Base-by-base conservation (phyloP, 1,139 yeast genomes). In the Lodderomyces metapsilosis region DNA sequence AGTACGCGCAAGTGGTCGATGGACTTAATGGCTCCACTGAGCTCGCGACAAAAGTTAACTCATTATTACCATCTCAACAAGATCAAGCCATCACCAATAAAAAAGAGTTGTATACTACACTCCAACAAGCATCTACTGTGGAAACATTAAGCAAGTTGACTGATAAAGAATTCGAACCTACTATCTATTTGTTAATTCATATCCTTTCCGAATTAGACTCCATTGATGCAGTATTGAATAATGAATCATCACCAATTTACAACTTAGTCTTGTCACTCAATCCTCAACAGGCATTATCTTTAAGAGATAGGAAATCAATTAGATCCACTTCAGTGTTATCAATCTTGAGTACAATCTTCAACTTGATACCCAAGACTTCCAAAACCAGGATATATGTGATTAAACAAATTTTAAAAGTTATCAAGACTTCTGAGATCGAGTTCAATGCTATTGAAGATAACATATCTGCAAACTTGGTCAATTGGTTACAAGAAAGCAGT, bases 301-400 rank as follows among this genome's bases (percentile, higher is more conserved):
- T 72, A 53, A 68, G 76, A 60, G 78, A 73, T 57, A 68, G 77
- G 59, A 69, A 63, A 53, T 62, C 74, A 36, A 68, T 73, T 48
- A 71, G 68, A 50, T 57, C 75, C 23, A 62, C 75, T 42, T 67
- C 74, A 39, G 58, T 73, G 28, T 61, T 73, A 53, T 70, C 76
- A 18, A 62, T 65, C 45, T 62, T 72, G 45, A 69, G 66, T 52
- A 68, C 69, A 35, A 58, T 69, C 39, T 73, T 73, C 67, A 73
- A 73, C 61, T 66, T 71, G 47, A 54, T 72, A 44, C 71, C 74
- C 25, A 61, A 53, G 39, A 47, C 59, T 16, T 66, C 74, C 36
- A 43, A 54, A 31, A 53, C 59, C 40, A 66, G 77, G 57, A 50
- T 66, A 30, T 53, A 50, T 46, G 58, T 71, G 35, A 53, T 73